A percentile compares a stretch with the other conserved stretches of the same genome.
Evolutionary conservation across 2,329 filamentous ascomycete species (phyloP).

Genomic region (Xylariales sp.): DNA sequence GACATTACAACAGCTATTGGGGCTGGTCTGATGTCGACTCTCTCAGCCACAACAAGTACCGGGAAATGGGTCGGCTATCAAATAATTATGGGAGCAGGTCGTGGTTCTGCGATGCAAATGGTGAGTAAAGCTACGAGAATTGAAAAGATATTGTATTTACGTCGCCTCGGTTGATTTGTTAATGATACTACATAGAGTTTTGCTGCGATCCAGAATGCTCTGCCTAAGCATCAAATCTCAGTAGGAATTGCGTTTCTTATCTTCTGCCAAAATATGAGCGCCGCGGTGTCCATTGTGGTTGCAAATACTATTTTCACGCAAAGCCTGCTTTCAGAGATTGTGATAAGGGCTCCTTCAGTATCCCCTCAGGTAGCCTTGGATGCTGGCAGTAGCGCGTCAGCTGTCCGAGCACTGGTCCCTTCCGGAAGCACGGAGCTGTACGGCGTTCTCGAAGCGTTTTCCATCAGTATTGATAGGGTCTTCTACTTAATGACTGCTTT

Average conservation of each 20-base stretch:
- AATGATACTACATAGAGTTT: too few relatives aligned
- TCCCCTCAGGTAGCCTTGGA: constrained; percentile 15
- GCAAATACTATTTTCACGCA: constrained; percentile 23
- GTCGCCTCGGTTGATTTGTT: too few relatives aligned
- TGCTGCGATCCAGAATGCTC: constrained; percentile 21
- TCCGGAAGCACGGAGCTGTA: constrained; percentile 19
- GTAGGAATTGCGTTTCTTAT: constrained; percentile 21
- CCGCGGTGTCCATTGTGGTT: constrained; percentile 21
- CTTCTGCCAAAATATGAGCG: constrained; percentile 21
- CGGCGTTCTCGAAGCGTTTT: constrained; percentile 16
- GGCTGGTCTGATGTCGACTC: constrained; percentile 22
- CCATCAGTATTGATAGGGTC: constrained; percentile 17
- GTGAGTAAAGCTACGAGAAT: too few relatives aligned
- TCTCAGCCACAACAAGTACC: constrained; percentile 15
- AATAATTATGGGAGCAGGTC: constrained; percentile 18
- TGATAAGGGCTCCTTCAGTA: constrained; percentile 18
- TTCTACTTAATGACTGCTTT: constrained; percentile 21
- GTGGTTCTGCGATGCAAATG: constrained; percentile 21
- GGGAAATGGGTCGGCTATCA: constrained; percentile 24
- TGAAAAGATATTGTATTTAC: too few relatives aligned
- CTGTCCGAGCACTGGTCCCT: constrained; percentile 21
- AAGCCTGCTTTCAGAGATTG: constrained; percentile 15
- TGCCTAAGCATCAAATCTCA: constrained; percentile 18
- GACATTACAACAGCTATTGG: constrained; percentile 16
- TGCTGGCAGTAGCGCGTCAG: constrained; percentile 22